These are phyloP conservation scores for Wallacemonas rigidus DNA, from an alignment of 208 protist species.

Conservation along the genomic window DNA sequence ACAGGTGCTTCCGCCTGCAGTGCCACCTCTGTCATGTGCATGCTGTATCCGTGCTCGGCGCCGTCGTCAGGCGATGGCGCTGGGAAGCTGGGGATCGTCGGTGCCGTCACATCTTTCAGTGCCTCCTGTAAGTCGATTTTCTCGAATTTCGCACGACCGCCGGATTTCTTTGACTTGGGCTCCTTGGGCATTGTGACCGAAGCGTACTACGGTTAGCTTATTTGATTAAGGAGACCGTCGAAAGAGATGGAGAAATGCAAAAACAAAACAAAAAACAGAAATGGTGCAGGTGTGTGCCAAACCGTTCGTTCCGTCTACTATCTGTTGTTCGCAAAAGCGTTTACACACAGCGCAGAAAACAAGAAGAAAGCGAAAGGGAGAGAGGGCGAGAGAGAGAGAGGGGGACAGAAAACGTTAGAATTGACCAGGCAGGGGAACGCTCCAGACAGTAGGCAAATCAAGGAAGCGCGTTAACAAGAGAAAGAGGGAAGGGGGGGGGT, in stretches of 20 bases:
- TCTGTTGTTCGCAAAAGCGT: too few relatives aligned
- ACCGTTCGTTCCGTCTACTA: too few relatives aligned
- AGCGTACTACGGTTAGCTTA: too few relatives aligned
- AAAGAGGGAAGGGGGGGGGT: background rate
- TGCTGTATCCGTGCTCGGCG: constrained; percentile 16
- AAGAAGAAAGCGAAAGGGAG: constrained; percentile 16
- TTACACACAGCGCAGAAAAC: background rate
- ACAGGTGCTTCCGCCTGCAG: background rate
- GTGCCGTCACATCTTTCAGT: constrained; percentile 14
- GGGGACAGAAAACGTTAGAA: too few relatives aligned
- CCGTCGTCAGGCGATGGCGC: constrained; percentile 40
- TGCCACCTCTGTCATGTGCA: constrained; percentile 5
- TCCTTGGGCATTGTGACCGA: constrained; percentile 2
- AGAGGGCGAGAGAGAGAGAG: background rate
- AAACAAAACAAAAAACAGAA: too few relatives aligned
- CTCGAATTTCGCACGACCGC: constrained; percentile 13
- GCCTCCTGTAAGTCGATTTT: constrained; percentile 13
- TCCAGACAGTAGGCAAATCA: too few relatives aligned
- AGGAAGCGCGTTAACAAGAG: background rate
- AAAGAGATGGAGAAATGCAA: too few relatives aligned
- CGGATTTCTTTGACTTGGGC: constrained; percentile 12
- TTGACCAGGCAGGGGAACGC: too few relatives aligned
- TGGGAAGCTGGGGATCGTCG: background rate
- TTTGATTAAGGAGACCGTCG: too few relatives aligned
- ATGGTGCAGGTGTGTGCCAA: too few relatives aligned